phyloP scores from a whole-genome alignment of 768 basidiomycete species.

The Lactifluus pinguis region DNA sequence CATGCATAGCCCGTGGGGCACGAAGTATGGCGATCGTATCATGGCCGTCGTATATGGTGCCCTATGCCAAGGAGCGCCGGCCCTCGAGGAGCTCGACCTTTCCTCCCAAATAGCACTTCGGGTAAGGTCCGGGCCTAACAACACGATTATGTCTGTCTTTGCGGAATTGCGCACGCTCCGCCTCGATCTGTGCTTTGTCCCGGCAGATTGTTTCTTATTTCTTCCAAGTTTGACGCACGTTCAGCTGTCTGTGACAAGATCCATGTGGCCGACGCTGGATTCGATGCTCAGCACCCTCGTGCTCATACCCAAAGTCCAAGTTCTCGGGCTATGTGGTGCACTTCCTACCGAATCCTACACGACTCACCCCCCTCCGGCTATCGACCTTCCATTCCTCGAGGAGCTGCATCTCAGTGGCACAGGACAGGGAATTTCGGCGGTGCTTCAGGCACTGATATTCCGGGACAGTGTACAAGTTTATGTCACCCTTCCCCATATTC shows the following conservation, averaged over 20 bases:
- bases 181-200: background rate
- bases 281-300: conserved; percentile 1
- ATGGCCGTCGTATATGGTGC: conserved; percentile 5
- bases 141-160: background rate
- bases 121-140: background rate
- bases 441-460: background rate
- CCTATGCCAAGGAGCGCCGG: background rate
- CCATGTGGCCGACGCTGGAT: conserved; percentile 4
- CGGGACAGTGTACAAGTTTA: background rate
- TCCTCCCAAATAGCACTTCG: background rate
- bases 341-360: background rate
- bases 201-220: background rate
- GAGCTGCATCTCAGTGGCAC: conserved; percentile 1
- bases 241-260: background rate
- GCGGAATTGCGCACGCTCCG: background rate
- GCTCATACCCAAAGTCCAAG: background rate
- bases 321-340: conserved; percentile 7
- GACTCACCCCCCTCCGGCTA: background rate
- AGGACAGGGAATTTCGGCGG: background rate
- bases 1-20: conserved; percentile 12
- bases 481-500: background rate
- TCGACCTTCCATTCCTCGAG: background rate
- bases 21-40: conserved; percentile 8
- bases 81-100: conserved; percentile 14
- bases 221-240: conserved; percentile 1